phyloP scores from a whole-genome alignment of 768 basidiomycete genomes.

The Cystoderma amianthinum region DNA sequence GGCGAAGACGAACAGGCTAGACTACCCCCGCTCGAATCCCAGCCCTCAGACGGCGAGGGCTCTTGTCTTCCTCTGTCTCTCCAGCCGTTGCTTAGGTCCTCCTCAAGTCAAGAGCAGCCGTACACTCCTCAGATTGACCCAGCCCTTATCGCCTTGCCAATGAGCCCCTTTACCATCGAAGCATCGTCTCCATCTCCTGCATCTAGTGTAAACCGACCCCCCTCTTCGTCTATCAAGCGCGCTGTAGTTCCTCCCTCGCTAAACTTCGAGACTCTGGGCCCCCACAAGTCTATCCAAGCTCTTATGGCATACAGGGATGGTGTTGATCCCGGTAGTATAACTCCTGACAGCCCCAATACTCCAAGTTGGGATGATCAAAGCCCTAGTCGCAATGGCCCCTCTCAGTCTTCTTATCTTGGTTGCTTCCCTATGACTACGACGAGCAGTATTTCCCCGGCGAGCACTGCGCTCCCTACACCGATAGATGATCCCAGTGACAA shows the following conservation, averaged over 20 bases:
- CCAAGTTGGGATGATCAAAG: slow-evolving; percentile 14
- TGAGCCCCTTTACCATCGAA: not conserved
- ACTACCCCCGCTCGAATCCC: slow-evolving; percentile 5
- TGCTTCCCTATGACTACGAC: slow-evolving; percentile 14
- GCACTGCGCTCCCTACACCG: slow-evolving; percentile 22
- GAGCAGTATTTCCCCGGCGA: slow-evolving; percentile 15
- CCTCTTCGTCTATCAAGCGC: slow-evolving; percentile 16
- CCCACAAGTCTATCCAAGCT: slow-evolving; percentile 17
- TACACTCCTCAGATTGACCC: slow-evolving; percentile 20
- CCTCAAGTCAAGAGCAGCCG: slow-evolving; percentile 5
- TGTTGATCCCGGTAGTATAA: slow-evolving; percentile 12
- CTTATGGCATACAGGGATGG: slow-evolving; percentile 18
- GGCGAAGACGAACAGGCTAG: slow-evolving; percentile 7
- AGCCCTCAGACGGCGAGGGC: not conserved
- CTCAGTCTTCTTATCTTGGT: slow-evolving; percentile 14
- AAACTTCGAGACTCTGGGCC: slow-evolving; percentile 16
- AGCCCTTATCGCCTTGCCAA: slow-evolving; percentile 8
- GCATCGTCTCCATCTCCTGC: not conserved
- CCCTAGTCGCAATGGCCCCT: slow-evolving; percentile 15
- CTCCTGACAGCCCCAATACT: slow-evolving; percentile 16
- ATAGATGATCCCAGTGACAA: slow-evolving; percentile 13
- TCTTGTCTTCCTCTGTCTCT: slow-evolving; percentile 6
- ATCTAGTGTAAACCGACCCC: not conserved
- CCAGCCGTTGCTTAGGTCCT: not conserved
- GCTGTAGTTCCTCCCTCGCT: slow-evolving; percentile 18